Base-by-base conservation (phyloP, 352 stramenopile species). In the Saprolegnia diclina region DNA sequence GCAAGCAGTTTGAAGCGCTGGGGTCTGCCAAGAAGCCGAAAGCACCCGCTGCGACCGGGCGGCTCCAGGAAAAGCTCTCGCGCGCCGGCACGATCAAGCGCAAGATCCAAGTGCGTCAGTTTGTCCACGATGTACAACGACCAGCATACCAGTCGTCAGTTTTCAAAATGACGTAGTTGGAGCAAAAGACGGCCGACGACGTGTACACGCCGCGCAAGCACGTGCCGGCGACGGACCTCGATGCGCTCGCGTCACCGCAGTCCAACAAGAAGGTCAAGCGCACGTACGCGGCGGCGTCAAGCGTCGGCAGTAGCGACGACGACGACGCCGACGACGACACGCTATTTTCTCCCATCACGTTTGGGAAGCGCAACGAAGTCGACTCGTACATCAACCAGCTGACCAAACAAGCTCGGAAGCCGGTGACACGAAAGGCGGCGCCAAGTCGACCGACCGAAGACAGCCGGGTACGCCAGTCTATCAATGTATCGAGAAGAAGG, bases 81-180 rank as follows among this genome's bases (percentile, higher is more conserved):
- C 48, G 29, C 19, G 38, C 57, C 11, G 57, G 57, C 24, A 66
- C 57, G 13, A 24, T 37, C 21, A 48, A 50, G n/a, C 50, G 48
- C 42, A 66, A 66, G 29, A 66, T 54, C 18, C 57, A 66, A 55
- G 42, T 66, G 40, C 57, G 57, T 7, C 57, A 66, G n/a, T 66
- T 66, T 40, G 57, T 66, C 6, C 35, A 40, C 21, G 29, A 66
- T 5, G 57, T 66, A 66, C 35, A 11, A 37, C 26, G 53, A 61
- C 21, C 11, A 42, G 5, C n/a, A n/a, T n/a, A n/a, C n/a, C n/a
- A n/a, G n/a, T n/a, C n/a, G n/a, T n/a, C n/a, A n/a, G n/a, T n/a
- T n/a, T n/a, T n/a, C n/a, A n/a, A n/a, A n/a, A n/a, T n/a, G n/a
- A n/a, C n/a, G 11, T 38, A 42, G 22, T 38, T 35, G 18, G 24